Evolutionary conservation across 75 land plant genomes (phyloP).

Genomic region (Sequoia sempervirens): DNA sequence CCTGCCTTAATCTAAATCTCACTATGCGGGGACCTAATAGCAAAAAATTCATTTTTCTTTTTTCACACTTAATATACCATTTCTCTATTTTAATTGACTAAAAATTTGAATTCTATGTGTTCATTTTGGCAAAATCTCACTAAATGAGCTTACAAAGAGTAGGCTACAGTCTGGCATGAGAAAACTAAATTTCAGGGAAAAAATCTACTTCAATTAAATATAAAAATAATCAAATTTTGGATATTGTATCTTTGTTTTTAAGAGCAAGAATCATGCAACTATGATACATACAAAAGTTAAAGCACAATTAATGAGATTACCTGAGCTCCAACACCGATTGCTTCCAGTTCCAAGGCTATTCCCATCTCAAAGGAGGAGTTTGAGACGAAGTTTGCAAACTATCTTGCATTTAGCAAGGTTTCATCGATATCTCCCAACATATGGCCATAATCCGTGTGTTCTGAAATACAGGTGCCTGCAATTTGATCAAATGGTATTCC

Average conservation of each 20-base stretch:
- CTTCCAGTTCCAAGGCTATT: background rate
- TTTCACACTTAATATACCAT: background rate
- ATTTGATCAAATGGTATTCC: conserved; percentile 1
- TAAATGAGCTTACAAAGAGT: background rate
- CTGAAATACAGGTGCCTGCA: background rate
- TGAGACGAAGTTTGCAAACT: background rate
- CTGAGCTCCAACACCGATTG: conserved; percentile 1
- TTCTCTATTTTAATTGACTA: background rate
- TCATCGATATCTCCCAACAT: background rate
- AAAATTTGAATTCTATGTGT: background rate
- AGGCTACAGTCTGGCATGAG: background rate
- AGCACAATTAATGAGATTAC: background rate
- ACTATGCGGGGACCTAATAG: too few species aligned
- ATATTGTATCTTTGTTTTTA: background rate
- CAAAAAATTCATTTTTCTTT: too few species aligned
- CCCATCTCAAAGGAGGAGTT: background rate
- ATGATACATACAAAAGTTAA: background rate
- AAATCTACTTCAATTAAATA: background rate
- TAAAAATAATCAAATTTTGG: background rate
- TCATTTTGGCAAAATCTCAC: background rate
- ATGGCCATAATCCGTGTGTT: background rate
- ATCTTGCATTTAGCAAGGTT: background rate
- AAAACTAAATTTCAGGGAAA: background rate
- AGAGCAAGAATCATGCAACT: background rate
- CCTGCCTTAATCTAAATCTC: background rate